Evolutionary conservation across 345 rosid genomes (phyloP).

Genomic region (Cardiospermum halicacabum): DNA sequence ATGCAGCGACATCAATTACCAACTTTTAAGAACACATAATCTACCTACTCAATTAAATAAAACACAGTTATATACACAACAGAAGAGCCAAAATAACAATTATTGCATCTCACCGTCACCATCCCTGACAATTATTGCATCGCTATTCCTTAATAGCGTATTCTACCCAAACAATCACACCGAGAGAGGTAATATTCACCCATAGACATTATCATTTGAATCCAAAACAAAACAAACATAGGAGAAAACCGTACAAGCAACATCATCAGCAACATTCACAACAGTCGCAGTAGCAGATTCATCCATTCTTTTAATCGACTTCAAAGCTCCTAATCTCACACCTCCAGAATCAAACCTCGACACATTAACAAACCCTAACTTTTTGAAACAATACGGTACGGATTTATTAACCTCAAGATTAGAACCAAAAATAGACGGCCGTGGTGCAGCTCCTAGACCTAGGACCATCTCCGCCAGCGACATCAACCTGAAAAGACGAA

Average conservation of each 20-base stretch:
- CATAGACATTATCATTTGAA: too few species aligned
- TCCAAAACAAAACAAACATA: too few species aligned
- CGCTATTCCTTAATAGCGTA: too few species aligned
- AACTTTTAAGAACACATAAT: background rate
- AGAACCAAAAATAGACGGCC: background rate
- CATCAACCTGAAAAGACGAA: background rate
- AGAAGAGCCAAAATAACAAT: background rate
- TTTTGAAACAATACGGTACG: background rate
- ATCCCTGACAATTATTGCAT: too few species aligned
- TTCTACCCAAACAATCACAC: too few species aligned
- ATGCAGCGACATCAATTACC: background rate
- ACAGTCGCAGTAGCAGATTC: constrained; percentile 32
- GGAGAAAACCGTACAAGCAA: constrained; percentile 27
- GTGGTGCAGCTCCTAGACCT: background rate
- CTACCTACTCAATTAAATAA: background rate
- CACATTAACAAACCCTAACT: constrained; percentile 7
- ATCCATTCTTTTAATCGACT: constrained; percentile 41
- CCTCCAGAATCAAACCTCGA: constrained; percentile 4
- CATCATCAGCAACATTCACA: constrained; percentile 20
- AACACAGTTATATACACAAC: background rate
- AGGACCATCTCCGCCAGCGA: background rate
- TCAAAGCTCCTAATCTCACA: constrained; percentile 25
- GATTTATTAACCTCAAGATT: background rate
- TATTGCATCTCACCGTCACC: too few species aligned
- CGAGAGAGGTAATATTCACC: too few species aligned